phyloP scores from a whole-genome alignment of 2,329 filamentous ascomycete genomes.

The Colletotrichum magnum region DNA sequence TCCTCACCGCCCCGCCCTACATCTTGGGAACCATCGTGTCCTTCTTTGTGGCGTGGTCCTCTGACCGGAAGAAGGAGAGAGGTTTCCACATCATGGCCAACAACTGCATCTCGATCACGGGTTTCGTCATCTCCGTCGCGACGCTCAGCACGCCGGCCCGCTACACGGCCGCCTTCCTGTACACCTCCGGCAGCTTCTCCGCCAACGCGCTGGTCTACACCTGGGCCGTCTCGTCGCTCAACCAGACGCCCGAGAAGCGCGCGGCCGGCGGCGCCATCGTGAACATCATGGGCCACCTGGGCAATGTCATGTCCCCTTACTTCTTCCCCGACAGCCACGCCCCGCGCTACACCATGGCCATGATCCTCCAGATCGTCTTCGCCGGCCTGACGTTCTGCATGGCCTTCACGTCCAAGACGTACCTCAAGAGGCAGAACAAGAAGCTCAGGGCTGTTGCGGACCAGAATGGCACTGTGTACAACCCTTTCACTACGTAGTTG shows the following conservation, averaged over 20 bases:
- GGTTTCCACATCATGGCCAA: constrained; percentile 57
- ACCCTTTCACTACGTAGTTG: constrained; percentile 39
- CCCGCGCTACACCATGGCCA: constrained; percentile 58
- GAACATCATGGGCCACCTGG: constrained; percentile 58
- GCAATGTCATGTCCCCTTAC: constrained; percentile 62
- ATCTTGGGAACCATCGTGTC: constrained; percentile 59
- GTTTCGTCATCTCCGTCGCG: constrained; percentile 52
- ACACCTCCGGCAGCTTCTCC: constrained; percentile 52
- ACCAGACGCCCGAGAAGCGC: constrained; percentile 60
- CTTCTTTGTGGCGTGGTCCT: constrained; percentile 58
- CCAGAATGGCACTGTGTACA: constrained; percentile 22
- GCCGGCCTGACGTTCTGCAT: constrained; percentile 30
- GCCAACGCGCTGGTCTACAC: constrained; percentile 56
- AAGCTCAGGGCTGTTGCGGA: constrained; percentile 37
- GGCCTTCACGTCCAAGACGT: constrained; percentile 31
- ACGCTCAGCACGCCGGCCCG: constrained; percentile 49
- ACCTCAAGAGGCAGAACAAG: constrained; percentile 39
- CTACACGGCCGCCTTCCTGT: constrained; percentile 53
- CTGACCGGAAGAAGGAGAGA: constrained; percentile 58
- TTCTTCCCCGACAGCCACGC: constrained; percentile 56
- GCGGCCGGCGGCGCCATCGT: constrained; percentile 58
- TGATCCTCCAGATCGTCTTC: constrained; percentile 45
- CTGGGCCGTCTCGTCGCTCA: constrained; percentile 57
- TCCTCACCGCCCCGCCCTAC: constrained; percentile 64
- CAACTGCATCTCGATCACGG: constrained; percentile 54